Base-by-base conservation (phyloP, 495 filamentous ascomycete species). In the Friedmanniomyces simplex region DNA sequence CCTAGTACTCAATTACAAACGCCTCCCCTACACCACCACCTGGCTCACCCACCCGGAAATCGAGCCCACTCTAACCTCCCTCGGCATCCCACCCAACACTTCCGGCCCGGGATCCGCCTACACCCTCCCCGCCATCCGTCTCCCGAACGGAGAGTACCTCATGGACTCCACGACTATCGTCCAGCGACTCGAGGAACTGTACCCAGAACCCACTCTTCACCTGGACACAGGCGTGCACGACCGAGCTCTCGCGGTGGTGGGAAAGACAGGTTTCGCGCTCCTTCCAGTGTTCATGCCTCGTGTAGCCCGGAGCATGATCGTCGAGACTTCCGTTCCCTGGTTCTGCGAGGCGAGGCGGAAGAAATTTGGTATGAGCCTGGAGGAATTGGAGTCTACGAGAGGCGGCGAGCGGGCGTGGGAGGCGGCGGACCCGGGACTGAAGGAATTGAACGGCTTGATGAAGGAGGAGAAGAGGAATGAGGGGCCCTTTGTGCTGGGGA, bases 41-140 rank as follows among this genome's bases (percentile, higher is more conserved):
- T 85, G 79, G 80, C 68, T 80, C 55, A 77, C 85, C 60, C 84
- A 84, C 64, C 80, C 80, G 4, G 75, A 82, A 46, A 72, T 86
- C 60, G 72, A 67, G 12, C 68, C 76, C 2, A 71, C 55, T 21
- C 64, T 81, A 37, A 66, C 72, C 52, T 67, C 71, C 14, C 68
- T 76, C 48, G 68, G 66, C 26, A 43, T 74, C 45, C 46, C 67
- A 45, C 69, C 73, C 51, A 81, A 75, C 58, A 56, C 70, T 52
- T 65, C 66, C 0, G 66, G 61, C 18, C 53, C 57, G 14, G 51
- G 60, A 13, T 51, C 60, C n/a, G 18, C 53, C 30, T 84, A 82
- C 70, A 81, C 80, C 5, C 72, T 77, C 60, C 82, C 82, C 1
- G 66, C 78, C 34, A 66, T 84, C 59, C 67, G 62, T 43, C 63